Evolutionary conservation across 352 stramenopile species (phyloP), one percentile per base, ranked within the genome.

Genomic region (Globisporangium cystogenes): DNA sequence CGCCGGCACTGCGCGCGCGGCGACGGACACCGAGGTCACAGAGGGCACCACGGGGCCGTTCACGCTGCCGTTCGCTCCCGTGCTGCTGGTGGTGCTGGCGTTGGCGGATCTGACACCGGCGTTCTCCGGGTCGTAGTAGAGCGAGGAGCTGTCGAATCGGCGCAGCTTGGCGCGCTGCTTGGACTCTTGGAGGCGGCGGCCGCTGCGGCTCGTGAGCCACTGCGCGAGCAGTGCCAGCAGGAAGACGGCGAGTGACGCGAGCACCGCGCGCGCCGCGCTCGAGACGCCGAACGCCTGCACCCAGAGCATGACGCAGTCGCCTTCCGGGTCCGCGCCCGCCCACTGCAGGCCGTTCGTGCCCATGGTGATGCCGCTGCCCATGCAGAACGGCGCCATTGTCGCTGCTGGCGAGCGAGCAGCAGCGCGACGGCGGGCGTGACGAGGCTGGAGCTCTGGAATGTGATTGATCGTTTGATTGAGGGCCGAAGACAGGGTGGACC

Each of bases 241-340:
- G 39, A 84, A 82, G 20, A 90, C 77, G 31, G 61, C 15, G 2
- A 74, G 18, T 51, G 72, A 79, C 41, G 70, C 75, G 29, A 82
- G 15, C 0, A 67, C 67, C 10, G 67, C 67, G 39, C 76, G 70
- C 1, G 36, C 53, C 43, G 51, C 40, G 65, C 64, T 86, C 57
- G 77, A 86, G 48, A 90, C 65, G 12, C 72, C 74, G 56, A 84
- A 76, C 14, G 31, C 45, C 47, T 79, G 61, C 24, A 68, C 58
- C 80, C 76, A 90, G 31, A 90, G 67, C 75, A 85, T 74, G 36
- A 72, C 62, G 60, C 80, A 90, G 71, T 90, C 80, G 49, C 62
- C 57, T 31, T 68, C 57, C 6, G 62, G 56, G 48, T 76, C 62
- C 33, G 53, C 57, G 46, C 79, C 74, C 4, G 62, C 53, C 65